phyloP scores from a whole-genome alignment of 139 green algal genomes.

The Pseudopediastrum boryanum region DNA sequence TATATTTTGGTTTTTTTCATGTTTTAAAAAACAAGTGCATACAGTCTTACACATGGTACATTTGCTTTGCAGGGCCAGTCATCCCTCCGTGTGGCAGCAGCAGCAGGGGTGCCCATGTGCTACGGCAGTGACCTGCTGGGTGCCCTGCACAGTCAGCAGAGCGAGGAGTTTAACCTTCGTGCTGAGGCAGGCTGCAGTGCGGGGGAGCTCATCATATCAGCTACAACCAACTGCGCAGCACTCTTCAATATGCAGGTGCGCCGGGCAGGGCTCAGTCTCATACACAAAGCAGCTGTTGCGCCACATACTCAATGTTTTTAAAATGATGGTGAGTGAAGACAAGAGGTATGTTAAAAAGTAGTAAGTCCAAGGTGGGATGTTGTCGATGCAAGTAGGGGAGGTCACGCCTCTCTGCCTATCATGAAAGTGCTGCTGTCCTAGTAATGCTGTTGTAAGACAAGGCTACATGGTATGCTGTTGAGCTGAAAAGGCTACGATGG shows the following conservation, averaged over 20 bases:
- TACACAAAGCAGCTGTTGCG: background rate
- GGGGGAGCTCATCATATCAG: conserved; percentile 34
- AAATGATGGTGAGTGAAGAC: background rate
- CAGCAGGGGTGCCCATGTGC: conserved; percentile 45
- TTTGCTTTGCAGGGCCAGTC: conserved; percentile 47
- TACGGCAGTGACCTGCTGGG: conserved; percentile 70
- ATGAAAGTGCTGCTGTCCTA: background rate
- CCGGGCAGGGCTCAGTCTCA: background rate
- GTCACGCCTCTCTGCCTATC: too few relatives aligned
- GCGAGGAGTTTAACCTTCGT: conserved; percentile 44
- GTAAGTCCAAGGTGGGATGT: too few relatives aligned
- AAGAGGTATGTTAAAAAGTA: too few relatives aligned
- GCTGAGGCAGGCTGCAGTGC: conserved; percentile 11
- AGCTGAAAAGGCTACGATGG: too few relatives aligned
- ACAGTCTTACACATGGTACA: too few relatives aligned
- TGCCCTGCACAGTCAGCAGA: conserved; percentile 52
- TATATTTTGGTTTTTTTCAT: too few relatives aligned
- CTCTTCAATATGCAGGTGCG: conserved; percentile 47
- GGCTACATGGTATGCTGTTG: background rate
- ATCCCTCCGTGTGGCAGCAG: conserved; percentile 39
- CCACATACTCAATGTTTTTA: background rate
- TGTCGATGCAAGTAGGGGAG: too few relatives aligned
- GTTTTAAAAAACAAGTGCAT: too few relatives aligned
- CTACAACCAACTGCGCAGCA: conserved; percentile 43
- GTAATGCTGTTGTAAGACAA: background rate